Evolutionary conservation across 306 rosid species (phyloP).

Genomic region (Sophora flavescens): DNA sequence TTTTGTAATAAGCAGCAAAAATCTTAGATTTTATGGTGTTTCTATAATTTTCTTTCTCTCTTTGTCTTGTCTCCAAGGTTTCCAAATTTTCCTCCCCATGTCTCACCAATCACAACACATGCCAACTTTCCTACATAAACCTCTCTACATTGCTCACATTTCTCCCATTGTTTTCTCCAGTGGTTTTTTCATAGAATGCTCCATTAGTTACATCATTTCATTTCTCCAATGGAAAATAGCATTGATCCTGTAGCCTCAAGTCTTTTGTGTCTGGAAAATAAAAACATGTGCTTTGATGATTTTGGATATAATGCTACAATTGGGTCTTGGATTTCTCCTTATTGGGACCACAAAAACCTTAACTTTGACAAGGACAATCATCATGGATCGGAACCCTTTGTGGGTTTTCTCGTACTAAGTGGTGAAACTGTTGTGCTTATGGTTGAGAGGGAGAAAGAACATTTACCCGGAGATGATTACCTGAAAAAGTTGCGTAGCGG

Average conservation of each 20-base stretch:
- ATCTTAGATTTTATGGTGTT: neutral
- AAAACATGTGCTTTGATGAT: slow-evolving; percentile 55
- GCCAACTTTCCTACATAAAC: slow-evolving; percentile 55
- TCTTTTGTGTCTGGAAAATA: slow-evolving; percentile 62
- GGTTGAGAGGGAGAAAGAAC: slow-evolving; percentile 67
- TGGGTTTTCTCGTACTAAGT: slow-evolving; percentile 52
- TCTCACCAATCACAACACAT: slow-evolving; percentile 41
- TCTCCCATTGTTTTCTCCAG: neutral
- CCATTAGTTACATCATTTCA: no score
- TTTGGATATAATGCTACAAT: slow-evolving; percentile 43
- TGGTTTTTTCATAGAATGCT: slow-evolving; percentile 37
- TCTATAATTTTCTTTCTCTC: neutral
- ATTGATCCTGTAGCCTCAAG: slow-evolving; percentile 52
- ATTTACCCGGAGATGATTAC: slow-evolving; percentile 72
- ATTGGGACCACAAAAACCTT: slow-evolving; percentile 46
- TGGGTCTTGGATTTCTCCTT: slow-evolving; percentile 49
- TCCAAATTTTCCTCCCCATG: neutral
- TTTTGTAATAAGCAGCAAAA: neutral
- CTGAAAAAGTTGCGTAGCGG: slow-evolving; percentile 66
- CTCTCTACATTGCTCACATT: slow-evolving; percentile 3
- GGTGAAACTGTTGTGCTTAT: slow-evolving; percentile 56
- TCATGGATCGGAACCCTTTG: slow-evolving; percentile 49
- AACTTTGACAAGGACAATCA: slow-evolving; percentile 9
- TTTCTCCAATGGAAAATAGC: slow-evolving; percentile 60
- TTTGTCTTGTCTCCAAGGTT: neutral